These are phyloP conservation scores for Trichoderma asperelloides DNA, from an alignment of 495 filamentous ascomycete species.

Conservation along the genomic window DNA sequence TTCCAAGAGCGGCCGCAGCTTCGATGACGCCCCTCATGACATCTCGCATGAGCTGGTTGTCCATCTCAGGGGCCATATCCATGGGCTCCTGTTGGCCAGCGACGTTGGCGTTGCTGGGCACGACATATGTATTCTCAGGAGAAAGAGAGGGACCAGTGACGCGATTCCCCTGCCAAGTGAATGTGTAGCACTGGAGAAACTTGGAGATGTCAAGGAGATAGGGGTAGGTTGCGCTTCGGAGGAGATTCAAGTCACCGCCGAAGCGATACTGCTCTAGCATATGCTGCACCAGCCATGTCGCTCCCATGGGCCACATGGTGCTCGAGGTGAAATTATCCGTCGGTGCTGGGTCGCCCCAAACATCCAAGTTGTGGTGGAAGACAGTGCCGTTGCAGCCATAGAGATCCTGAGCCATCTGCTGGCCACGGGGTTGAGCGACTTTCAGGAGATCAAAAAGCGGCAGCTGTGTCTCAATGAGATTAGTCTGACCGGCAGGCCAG, in stretches of 20 bases:
- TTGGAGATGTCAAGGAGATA: conserved; percentile 23
- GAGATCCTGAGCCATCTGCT: conserved; percentile 36
- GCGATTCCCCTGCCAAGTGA: conserved; percentile 23
- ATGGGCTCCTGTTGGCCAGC: conserved; percentile 22
- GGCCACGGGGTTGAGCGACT: conserved; percentile 25
- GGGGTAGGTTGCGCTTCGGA: conserved; percentile 24
- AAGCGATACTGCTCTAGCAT: conserved; percentile 39
- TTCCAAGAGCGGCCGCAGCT: conserved; percentile 17
- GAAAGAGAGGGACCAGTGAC: conserved; percentile 40
- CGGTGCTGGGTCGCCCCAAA: conserved; percentile 42
- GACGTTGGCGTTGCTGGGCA: conserved; percentile 18
- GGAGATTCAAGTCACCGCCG: conserved; percentile 25
- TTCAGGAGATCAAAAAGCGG: conserved; percentile 34
- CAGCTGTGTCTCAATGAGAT: conserved; percentile 25
- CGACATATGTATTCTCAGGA: conserved; percentile 39
- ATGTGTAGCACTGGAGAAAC: conserved; percentile 15
- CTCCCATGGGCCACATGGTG: conserved; percentile 40
- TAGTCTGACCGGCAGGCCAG: conserved; percentile 41
- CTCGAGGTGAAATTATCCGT: conserved; percentile 35
- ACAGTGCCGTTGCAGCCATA: conserved; percentile 42
- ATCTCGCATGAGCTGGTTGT: conserved; percentile 36
- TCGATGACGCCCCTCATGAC: conserved; percentile 30
- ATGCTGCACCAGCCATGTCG: conserved; percentile 40
- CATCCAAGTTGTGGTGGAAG: conserved; percentile 40
- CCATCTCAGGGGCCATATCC: conserved; percentile 28